phyloP scores from a whole-genome alignment of 2,329 filamentous ascomycete genomes.

The Dactylellina haptotyla region DNA sequence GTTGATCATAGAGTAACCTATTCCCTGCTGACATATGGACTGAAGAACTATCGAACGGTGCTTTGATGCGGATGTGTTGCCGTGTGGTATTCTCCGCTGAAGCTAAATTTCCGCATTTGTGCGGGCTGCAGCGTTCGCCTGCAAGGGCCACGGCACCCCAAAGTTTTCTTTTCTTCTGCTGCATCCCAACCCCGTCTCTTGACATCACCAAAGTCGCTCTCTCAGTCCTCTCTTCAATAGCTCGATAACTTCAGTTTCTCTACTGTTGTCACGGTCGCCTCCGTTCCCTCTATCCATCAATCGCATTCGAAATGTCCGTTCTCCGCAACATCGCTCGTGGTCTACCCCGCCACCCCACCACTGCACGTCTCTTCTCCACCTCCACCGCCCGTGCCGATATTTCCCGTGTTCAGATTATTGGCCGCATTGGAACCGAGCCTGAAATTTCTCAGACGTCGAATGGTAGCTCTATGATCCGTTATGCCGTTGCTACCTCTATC shows the following conservation, averaged over 20 bases:
- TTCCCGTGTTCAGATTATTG: conserved; percentile 86
- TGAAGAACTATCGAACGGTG: no score
- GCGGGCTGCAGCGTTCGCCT: conserved; percentile 18
- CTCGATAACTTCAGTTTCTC: neutral
- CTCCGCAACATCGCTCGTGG: conserved; percentile 31
- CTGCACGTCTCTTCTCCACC: conserved; percentile 77
- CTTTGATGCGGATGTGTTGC: conserved; percentile 24
- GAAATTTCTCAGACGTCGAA: conserved; percentile 76
- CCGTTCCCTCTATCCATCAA: neutral
- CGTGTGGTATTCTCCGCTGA: conserved; percentile 6
- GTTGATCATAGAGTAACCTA: no score
- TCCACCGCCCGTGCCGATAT: conserved; percentile 69
- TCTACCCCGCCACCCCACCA: conserved; percentile 40
- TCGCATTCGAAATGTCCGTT: conserved; percentile 30
- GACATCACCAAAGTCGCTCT: conserved; percentile 4
- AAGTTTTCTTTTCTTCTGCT: conserved; percentile 26
- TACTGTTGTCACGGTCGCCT: neutral
- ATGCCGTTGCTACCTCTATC: conserved; percentile 69
- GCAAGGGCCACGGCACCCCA: conserved; percentile 22
- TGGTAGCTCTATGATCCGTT: conserved; percentile 79
- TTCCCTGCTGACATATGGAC: no score
- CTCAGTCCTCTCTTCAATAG: neutral
- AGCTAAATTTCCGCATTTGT: conserved; percentile 26
- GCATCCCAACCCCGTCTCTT: conserved; percentile 9
- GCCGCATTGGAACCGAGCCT: conserved; percentile 81